Evolutionary conservation across 495 filamentous ascomycete species (phyloP), one percentile per base, ranked within the genome.

Genomic region (Penicillium lividum): DNA sequence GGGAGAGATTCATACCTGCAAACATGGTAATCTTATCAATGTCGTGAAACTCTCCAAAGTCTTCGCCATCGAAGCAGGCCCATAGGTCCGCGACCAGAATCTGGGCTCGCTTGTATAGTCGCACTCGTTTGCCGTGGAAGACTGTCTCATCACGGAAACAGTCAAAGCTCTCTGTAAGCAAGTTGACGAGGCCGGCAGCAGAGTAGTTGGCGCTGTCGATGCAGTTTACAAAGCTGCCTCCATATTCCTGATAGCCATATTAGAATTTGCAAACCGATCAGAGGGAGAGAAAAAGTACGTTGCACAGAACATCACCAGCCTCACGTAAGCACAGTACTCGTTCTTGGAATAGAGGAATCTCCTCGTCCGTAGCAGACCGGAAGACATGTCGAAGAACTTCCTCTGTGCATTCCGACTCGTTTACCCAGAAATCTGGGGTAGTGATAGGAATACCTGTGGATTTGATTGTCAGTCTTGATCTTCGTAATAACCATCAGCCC

Each of bases 1-100:
- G n/a, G 9, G 33, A 25, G 27, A 7, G 1, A 51, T 15, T 36
- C 73, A 46, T 73, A 84, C 82, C 83, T 57, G 94, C 92, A 75
- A 98, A 99, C 90, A 97, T 97, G 58, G 95, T 99, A 67, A 99
- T 89, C 62, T 90, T 89, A 67, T 92, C 85, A 52, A 99, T 96
- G 64, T 99, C 95, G 29, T 86, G 65, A 66, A 99, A 99, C n/a
- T 80, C 73, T 13, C 94, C 94, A 60, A 86, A 92, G 25, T 81
- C 74, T 59, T 88, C 78, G 33, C 90, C 91, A 48, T 94, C 84
- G 65, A 97, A 97, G 58, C 91, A 93, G 10, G 93, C 93, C 93
- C 93, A 98, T 4, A 97, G 67, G 66, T 99, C 94, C 43, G 95
- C 95, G 16, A 95, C 91, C 13, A 97, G 81, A 54, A 98, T 98